These are phyloP conservation scores for Microstroma glucosiphilum DNA, from an alignment of 1,284 basidiomycete genomes.

Conservation along the genomic window DNA sequence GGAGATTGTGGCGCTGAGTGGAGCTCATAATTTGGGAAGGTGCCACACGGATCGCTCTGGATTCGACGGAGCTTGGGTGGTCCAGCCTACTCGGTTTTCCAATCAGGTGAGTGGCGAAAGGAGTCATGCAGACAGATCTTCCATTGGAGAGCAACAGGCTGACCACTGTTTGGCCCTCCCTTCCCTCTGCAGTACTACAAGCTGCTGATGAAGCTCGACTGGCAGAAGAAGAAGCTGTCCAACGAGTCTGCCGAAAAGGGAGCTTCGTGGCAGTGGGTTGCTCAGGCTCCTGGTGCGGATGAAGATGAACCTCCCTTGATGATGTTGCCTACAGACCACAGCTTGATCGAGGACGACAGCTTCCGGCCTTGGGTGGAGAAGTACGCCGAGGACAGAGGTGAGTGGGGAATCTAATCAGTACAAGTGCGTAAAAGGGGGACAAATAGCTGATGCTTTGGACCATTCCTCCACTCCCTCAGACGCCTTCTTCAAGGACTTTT, in stretches of 20 bases:
- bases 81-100: constrained; percentile 43
- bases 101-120: constrained; percentile 17
- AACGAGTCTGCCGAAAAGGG: constrained; percentile 8
- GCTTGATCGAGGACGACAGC: constrained; percentile 42
- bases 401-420: too few relatives aligned
- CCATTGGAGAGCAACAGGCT: too few relatives aligned
- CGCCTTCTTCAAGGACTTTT: constrained; percentile 59
- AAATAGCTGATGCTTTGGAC: constrained; percentile 71
- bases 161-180: too few relatives aligned
- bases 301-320: constrained; percentile 54
- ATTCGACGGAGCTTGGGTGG: constrained; percentile 49
- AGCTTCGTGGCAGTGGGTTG: constrained; percentile 38
- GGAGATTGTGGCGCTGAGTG: constrained; percentile 59
- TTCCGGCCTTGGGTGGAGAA: constrained; percentile 49
- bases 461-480: constrained; percentile 68
- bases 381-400: constrained; percentile 55
- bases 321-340: constrained; percentile 56
- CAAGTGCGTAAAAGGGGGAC: constrained; percentile 30
- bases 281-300: constrained; percentile 43
- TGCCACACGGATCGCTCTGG: constrained; percentile 46
- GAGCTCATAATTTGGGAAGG: constrained; percentile 57
- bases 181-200: constrained; percentile 33
- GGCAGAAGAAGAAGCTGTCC: constrained; percentile 51
- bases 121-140: too few relatives aligned
- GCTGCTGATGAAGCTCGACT: constrained; percentile 54